phyloP scores from a whole-genome alignment of 352 stramenopile species.

The Globisporangium parvum region DNA sequence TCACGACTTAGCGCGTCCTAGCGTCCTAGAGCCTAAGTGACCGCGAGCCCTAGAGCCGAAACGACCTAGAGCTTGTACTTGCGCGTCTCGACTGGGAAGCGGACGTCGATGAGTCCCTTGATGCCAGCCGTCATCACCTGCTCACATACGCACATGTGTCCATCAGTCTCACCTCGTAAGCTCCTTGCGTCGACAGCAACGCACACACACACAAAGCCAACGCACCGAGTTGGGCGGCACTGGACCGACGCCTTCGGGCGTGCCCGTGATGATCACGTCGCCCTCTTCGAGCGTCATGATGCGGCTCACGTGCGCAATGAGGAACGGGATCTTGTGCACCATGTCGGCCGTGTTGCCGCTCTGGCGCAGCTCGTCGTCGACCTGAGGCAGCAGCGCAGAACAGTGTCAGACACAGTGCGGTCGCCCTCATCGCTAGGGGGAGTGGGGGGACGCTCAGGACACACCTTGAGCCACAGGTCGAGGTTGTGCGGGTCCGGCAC shows the following conservation, averaged over 20 bases:
- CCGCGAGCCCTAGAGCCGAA: neutral
- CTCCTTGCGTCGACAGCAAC: neutral
- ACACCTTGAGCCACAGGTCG: constrained; percentile 68
- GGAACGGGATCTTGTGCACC: constrained; percentile 72
- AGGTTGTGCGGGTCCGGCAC: constrained; percentile 62
- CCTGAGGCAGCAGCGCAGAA: constrained; percentile 1
- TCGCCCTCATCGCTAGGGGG: too few species aligned
- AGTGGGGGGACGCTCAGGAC: too few species aligned
- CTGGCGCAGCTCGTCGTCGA: constrained; percentile 70
- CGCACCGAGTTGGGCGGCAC: constrained; percentile 57
- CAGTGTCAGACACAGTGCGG: too few species aligned
- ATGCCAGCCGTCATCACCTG: constrained; percentile 72
- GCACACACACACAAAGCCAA: constrained; percentile 6
- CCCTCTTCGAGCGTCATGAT: constrained; percentile 84
- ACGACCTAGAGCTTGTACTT: constrained; percentile 38
- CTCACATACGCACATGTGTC: neutral
- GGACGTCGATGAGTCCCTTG: constrained; percentile 57
- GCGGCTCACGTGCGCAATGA: constrained; percentile 72
- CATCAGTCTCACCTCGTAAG: neutral
- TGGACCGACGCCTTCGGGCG: constrained; percentile 66
- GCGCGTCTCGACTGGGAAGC: constrained; percentile 56
- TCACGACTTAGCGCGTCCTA: constrained; percentile 1
- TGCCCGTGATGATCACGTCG: constrained; percentile 83
- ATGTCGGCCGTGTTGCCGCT: constrained; percentile 71
- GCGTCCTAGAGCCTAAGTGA: too few species aligned